These are phyloP conservation scores for Candida chilensis DNA, from an alignment of 805 yeast species.

Conservation along the genomic window DNA sequence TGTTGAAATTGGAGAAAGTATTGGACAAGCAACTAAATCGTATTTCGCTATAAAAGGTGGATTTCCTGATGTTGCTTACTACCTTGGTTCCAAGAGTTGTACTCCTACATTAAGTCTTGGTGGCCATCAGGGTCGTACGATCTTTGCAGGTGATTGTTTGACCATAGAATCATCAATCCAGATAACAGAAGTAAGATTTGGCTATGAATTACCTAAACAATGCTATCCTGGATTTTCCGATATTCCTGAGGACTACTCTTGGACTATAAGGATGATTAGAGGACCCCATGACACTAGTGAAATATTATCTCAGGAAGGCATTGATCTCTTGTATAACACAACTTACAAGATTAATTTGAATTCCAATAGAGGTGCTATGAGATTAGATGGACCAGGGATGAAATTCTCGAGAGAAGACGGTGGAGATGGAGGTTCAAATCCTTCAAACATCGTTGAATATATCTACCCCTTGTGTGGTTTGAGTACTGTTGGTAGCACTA, in stretches of 20 bases:
- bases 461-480: conserved; percentile 16
- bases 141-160: conserved; percentile 16
- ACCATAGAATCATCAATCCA: conserved; percentile 3
- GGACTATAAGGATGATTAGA: conserved; percentile 11
- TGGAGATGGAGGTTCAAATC: conserved; percentile 19
- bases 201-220: conserved; percentile 7
- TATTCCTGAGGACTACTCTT: conserved; percentile 5
- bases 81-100: conserved; percentile 16
- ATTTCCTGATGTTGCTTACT: conserved; percentile 14
- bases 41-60: conserved; percentile 18
- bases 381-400: conserved; percentile 16
- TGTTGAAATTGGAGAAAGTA: conserved; percentile 11
- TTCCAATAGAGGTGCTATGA: conserved; percentile 17
- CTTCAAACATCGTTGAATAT: conserved; percentile 15
- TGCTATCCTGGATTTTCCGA: conserved; percentile 7
- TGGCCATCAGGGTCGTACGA: conserved; percentile 17
- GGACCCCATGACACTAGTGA: conserved; percentile 19
- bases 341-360: conserved; percentile 12
- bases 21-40: conserved; percentile 7
- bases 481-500: conserved; percentile 12
- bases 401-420: conserved; percentile 11
- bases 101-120: conserved; percentile 14
- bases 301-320: conserved; percentile 12
- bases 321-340: conserved; percentile 8
- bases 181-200: conserved; percentile 3